phyloP scores from a whole-genome alignment of 2,329 filamentous ascomycete species.

The Allantophomopsis cytisporea region DNA sequence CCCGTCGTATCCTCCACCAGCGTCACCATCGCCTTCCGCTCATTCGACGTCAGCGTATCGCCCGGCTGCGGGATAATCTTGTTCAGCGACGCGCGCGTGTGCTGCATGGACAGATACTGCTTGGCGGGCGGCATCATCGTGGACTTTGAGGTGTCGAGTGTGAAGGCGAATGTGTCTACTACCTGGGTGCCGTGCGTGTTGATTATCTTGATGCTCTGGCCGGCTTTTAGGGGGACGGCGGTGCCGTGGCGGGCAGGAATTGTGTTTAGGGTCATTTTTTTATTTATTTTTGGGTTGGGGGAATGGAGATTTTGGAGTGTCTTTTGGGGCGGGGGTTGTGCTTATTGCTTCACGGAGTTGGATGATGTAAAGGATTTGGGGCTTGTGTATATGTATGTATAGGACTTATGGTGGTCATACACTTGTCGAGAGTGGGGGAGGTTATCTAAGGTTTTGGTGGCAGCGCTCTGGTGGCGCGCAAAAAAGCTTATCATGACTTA shows the following conservation, averaged over 20 bases:
- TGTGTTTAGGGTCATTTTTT: no score
- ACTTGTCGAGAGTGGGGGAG: no score
- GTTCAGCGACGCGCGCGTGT: conserved; percentile 9
- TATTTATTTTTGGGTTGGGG: no score
- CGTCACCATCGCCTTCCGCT: conserved; percentile 7
- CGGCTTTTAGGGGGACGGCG: conserved; percentile 5
- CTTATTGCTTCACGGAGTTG: no score
- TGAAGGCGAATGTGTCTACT: conserved; percentile 13
- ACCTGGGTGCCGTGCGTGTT: conserved; percentile 11
- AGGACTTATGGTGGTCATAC: no score
- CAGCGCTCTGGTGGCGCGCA: no score
- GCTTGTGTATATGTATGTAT: no score
- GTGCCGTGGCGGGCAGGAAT: conserved; percentile 9
- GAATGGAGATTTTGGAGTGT: no score
- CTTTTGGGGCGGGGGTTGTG: no score
- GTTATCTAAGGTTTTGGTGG: no score
- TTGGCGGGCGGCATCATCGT: conserved; percentile 3
- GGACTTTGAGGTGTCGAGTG: background rate
- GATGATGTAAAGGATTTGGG: no score
- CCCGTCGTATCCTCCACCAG: conserved; percentile 9
- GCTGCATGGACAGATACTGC: conserved; percentile 8
- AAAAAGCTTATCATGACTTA: no score
- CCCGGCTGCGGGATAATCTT: conserved; percentile 8
- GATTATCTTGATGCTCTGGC: conserved; percentile 10
- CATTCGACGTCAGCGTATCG: conserved; percentile 8